Evolutionary conservation across 495 filamentous ascomycete genomes (phyloP), one percentile per base, ranked within the genome.

Genomic region (Penicillium waksmanii): DNA sequence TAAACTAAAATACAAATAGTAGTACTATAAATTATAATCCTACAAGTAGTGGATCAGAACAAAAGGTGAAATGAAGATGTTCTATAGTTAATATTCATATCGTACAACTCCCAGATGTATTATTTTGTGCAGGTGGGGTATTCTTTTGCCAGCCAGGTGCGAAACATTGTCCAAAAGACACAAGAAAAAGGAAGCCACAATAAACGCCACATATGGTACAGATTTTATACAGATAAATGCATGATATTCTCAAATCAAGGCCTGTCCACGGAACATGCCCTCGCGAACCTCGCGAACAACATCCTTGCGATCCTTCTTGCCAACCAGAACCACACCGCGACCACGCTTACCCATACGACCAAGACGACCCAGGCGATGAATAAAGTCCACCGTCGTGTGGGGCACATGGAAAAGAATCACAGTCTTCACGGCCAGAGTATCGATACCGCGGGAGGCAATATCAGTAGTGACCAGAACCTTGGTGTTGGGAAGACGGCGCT

Each of bases 341-440:
- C 95, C 96, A 69, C 95, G 83, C 66, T 92, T 84, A 3, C 92
- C 91, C 95, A 98, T 97, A 33, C 95, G 82, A 17, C 95, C 95
- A 0, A 93, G 90, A 63, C 95, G 81, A 51, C 95, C 95, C 19
- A 98, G 81, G 18, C 96, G 88, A 71, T 98, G 95, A 67, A 98
- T 96, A 66, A 98, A 97, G 76, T 98, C 95, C 57, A 98, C 92
- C 0, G 92, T 95, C 2, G 89, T 94, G 67, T 97, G 94, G 9
- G 95, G 95, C 23, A 98, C 94, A 72, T 98, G 93, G 71, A 96
- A 97, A 27, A 98, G 75, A 47, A 98, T 84, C 12, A 98, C 93
- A 58, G 94, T 91, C 58, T 90, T 82, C 8, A 98, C 93, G 5
- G 90, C 89, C n/a, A 96, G 71, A 0, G 95, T 98, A 67, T 98